phyloP scores from a whole-genome alignment of 2,329 filamentous ascomycete genomes.

The Xylariaceae sp. region DNA sequence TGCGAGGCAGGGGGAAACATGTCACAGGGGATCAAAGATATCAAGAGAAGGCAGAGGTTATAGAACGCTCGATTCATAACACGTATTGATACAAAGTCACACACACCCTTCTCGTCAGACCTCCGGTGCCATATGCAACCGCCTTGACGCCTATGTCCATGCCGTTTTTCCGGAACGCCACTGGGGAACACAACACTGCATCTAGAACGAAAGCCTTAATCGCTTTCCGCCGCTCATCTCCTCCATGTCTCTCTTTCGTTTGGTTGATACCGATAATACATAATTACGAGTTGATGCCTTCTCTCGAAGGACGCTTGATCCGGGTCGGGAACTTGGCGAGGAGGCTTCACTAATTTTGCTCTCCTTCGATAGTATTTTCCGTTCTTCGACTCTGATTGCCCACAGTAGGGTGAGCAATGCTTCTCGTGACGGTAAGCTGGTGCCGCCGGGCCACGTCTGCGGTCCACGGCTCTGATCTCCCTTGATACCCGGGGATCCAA shows the following conservation, averaged over 20 bases:
- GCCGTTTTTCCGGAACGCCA: slow-evolving; percentile 13
- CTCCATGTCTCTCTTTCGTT: slow-evolving; percentile 27
- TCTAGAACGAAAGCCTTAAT: slow-evolving; percentile 29
- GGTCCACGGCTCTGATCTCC: slow-evolving; percentile 39
- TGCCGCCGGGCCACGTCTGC: slow-evolving; percentile 40
- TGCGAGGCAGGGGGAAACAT: neutral
- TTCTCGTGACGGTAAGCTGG: slow-evolving; percentile 42
- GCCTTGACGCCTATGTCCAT: neutral
- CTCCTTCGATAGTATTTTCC: slow-evolving; percentile 30
- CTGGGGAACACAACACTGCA: neutral
- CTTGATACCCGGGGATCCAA: slow-evolving; percentile 42
- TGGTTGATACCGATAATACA: slow-evolving; percentile 31
- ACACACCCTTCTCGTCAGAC: neutral
- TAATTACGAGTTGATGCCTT: slow-evolving; percentile 29
- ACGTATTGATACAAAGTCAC: neutral
- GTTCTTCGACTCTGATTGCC: slow-evolving; percentile 41
- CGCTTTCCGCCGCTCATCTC: slow-evolving; percentile 23
- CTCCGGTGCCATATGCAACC: neutral
- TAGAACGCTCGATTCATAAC: neutral
- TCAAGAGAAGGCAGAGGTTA: neutral
- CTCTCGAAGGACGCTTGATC: slow-evolving; percentile 32
- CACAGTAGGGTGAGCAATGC: slow-evolving; percentile 41
- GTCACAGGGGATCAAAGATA: neutral
- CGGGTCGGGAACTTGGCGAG: slow-evolving; percentile 30
- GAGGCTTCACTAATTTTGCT: slow-evolving; percentile 21